Percentiles rank a stretch among this genome's conserved stretches.
Evolutionary conservation across 495 filamentous ascomycete genomes (phyloP).

Genomic region (Cenococcum geophilum): DNA sequence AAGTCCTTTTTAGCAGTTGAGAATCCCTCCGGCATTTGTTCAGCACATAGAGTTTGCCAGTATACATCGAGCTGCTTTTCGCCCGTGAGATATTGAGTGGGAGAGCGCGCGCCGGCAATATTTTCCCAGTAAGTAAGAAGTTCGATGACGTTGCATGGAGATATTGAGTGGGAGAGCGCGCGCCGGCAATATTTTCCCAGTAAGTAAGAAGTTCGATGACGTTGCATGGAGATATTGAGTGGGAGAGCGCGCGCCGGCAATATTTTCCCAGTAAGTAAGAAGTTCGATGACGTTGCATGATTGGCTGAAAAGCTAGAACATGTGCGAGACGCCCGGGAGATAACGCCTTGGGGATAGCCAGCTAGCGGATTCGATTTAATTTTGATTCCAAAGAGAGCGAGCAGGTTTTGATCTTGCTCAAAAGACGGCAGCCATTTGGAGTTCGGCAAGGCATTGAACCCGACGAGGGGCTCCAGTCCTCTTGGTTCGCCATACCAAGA

Average conservation of each 20-base stretch:
- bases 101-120: conserved; percentile 8
- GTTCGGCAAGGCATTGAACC: conserved; percentile 5
- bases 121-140: conserved; percentile 11
- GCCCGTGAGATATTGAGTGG: conserved; percentile 4
- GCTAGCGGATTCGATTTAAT: conserved; percentile 8
- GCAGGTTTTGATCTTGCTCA: neutral
- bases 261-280: conserved; percentile 6
- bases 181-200: conserved; percentile 10
- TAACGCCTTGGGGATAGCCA: conserved; percentile 8
- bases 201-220: too few relatives aligned
- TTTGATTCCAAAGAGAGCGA: conserved; percentile 9
- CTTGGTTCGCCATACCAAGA: neutral
- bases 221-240: conserved; percentile 5
- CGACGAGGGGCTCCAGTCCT: too few relatives aligned
- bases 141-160: conserved; percentile 7
- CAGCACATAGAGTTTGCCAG: conserved; percentile 17
- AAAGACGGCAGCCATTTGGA: conserved; percentile 5
- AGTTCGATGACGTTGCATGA: conserved; percentile 4
- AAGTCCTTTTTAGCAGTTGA: conserved; percentile 5
- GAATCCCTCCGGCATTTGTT: neutral
- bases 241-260: conserved; percentile 5
- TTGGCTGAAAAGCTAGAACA: conserved; percentile 16
- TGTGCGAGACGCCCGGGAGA: conserved; percentile 13
- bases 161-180: conserved; percentile 4
- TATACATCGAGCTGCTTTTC: conserved; percentile 11